Conservation (phyloP, 164 flowering plant species). For the Nymphaea colorata region DNA sequence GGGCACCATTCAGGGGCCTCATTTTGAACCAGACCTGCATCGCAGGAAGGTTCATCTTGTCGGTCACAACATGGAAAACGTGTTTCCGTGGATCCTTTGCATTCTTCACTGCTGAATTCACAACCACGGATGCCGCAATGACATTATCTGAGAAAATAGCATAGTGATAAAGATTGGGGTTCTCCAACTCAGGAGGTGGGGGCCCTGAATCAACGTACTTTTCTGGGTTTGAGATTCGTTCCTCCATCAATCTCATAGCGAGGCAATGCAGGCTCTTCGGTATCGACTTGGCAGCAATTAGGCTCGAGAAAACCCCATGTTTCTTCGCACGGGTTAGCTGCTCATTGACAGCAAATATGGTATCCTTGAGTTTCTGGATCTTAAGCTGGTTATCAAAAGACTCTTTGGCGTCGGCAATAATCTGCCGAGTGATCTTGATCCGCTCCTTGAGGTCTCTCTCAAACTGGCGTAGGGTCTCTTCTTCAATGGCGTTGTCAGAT, state of each 20-base stretch:
- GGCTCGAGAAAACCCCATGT: slow-evolving; percentile 66
- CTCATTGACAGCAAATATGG: slow-evolving; percentile 82
- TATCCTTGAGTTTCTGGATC: slow-evolving; percentile 92
- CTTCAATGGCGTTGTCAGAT: slow-evolving; percentile 52
- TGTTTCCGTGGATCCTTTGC: slow-evolving; percentile 79
- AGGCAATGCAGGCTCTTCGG: slow-evolving; percentile 93
- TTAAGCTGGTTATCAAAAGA: slow-evolving; percentile 88
- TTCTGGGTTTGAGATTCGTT: slow-evolving; percentile 69
- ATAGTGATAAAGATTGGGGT: slow-evolving; percentile 70
- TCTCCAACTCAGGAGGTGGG: slow-evolving; percentile 52
- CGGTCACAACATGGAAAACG: slow-evolving; percentile 83
- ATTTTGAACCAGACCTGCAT: slow-evolving; percentile 95
- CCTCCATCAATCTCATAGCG: slow-evolving; percentile 81
- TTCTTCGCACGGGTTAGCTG: slow-evolving; percentile 74
- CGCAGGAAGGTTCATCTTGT: slow-evolving; percentile 74
- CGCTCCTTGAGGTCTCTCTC: slow-evolving; percentile 92
- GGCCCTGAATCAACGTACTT: slow-evolving; percentile 44
- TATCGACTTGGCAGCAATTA: slow-evolving; percentile 64
- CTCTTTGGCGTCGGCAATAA: slow-evolving; percentile 75
- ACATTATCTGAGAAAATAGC: slow-evolving; percentile 87
- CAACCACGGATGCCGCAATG: slow-evolving; percentile 88
- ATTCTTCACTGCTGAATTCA: slow-evolving; percentile 75
- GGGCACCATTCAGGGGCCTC: slow-evolving; percentile 65
- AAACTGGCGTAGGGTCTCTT: slow-evolving; percentile 66
- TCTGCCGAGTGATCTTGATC: slow-evolving; percentile 50